Base-by-base conservation (phyloP, 2,329 filamentous ascomycete genomes). In the Alternaria brassicicola region DNA sequence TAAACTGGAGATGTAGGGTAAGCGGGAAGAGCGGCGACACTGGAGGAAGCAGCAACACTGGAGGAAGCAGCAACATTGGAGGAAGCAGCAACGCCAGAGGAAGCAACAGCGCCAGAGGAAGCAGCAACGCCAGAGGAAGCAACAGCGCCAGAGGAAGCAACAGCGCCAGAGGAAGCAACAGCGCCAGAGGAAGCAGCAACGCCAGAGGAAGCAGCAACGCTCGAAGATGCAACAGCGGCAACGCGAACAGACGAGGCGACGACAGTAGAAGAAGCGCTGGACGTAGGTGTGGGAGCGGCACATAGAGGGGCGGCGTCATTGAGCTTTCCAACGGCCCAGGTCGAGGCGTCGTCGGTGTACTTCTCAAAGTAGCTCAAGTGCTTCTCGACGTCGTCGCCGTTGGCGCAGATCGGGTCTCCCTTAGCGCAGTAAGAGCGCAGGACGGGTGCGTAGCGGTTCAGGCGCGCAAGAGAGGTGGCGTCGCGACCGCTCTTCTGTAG, bases 341-440 rank as follows among this genome's bases (percentile, higher is more conserved):
- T 63, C 43, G 65, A 61, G 53, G 65, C 67, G 43, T 68, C 61
- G 15, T 67, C 62, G 45, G 64, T 63, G 62, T 65, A 67, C 39
- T 48, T 21, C 51, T 69, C 58, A 50, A 83, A 85, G 62, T 88
- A 88, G 52, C 83, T 81, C 69, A 87, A 82, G 71, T 88, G 86
- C 17, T 82, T 80, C 62, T 82, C 80, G 30, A 81, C 78, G 62
- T 88, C 79, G 66, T 80, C 85, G 49, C 86, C 87, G 43, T 84
- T 85, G 73, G 85, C 88, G 79, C 87, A 89, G 74, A 86, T 88
- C 0, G 86, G 86, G 63, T 88, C 86, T 6, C 82, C 68, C 13
- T 81, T 77, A 64, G 88, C 85, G 69, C 87, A 89, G 79, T 88
- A 89, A 10, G 84, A 85, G 75, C 86, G 78, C 61, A 88, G 84